These are phyloP conservation scores for Spizellomyces punctatus DNA, from an alignment of 192 early-diverging fungal species.

Conservation along the genomic window DNA sequence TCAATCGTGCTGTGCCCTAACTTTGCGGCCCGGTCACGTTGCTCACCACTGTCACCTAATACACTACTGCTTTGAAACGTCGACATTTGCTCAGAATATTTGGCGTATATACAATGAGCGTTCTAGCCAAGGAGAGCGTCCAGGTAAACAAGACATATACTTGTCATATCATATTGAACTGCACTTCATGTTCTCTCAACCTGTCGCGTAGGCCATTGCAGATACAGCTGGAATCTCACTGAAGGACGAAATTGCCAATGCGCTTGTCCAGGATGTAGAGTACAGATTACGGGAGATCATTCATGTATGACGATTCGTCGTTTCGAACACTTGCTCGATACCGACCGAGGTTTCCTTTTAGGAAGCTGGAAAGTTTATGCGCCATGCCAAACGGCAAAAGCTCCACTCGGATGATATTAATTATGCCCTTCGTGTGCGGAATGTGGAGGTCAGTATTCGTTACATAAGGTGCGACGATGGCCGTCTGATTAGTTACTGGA, in stretches of 20 bases:
- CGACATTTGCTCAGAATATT: no score
- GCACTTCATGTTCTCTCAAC: no score
- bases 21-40: no score
- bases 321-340: background rate
- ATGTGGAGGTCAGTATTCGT: constrained; percentile 75
- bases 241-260: constrained; percentile 83
- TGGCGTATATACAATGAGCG: constrained; percentile 15
- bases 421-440: constrained; percentile 84
- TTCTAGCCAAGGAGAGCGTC: constrained; percentile 62
- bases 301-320: constrained; percentile 46
- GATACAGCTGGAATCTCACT: constrained; percentile 84
- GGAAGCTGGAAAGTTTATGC: constrained; percentile 97
- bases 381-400: constrained; percentile 83
- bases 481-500: no score
- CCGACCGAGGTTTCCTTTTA: constrained; percentile 26
- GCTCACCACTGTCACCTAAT: no score
- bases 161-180: constrained; percentile 4
- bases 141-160: constrained; percentile 38
- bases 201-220: constrained; percentile 53
- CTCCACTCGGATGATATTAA: constrained; percentile 87
- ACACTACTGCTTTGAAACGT: no score
- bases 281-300: constrained; percentile 94
- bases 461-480: background rate
- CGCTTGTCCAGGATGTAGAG: constrained; percentile 90
- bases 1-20: no score